These are phyloP conservation scores for Lizonia empirigonia DNA, from an alignment of 2,329 filamentous ascomycete genomes.

Conservation along the genomic window DNA sequence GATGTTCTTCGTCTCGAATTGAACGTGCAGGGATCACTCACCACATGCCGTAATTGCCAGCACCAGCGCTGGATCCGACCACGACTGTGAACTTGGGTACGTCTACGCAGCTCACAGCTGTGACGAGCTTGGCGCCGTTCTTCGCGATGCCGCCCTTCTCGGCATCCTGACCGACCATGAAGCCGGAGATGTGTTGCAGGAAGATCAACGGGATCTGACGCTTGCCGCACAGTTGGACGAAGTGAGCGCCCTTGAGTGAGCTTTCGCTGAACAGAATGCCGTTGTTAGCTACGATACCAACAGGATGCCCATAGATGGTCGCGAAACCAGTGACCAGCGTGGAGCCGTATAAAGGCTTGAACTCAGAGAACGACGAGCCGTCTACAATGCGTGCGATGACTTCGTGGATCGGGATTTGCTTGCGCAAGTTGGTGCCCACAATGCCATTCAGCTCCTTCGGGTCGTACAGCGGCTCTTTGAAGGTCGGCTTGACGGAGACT, in stretches of 20 bases:
- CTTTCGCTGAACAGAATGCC: slow-evolving; percentile 92
- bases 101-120: slow-evolving; percentile 89
- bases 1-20: background rate
- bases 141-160: slow-evolving; percentile 96
- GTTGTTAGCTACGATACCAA: slow-evolving; percentile 95
- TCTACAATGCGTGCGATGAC: slow-evolving; percentile 93
- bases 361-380: slow-evolving; percentile 87
- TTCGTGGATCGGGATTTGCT: slow-evolving; percentile 83
- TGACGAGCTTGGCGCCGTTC: slow-evolving; percentile 96
- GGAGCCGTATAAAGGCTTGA: slow-evolving; percentile 88
- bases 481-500: slow-evolving; percentile 49
- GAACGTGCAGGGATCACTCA: slow-evolving; percentile 44
- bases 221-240: slow-evolving; percentile 92
- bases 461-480: slow-evolving; percentile 79
- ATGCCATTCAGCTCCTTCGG: slow-evolving; percentile 83
- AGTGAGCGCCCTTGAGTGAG: slow-evolving; percentile 92
- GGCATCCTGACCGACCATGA: slow-evolving; percentile 95
- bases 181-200: slow-evolving; percentile 94
- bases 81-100: slow-evolving; percentile 98
- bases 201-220: slow-evolving; percentile 89
- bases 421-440: slow-evolving; percentile 85
- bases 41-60: slow-evolving; percentile 98
- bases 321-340: slow-evolving; percentile 91
- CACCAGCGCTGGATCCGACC: slow-evolving; percentile 89
- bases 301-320: slow-evolving; percentile 83